Percentiles rank a stretch among this genome's conserved stretches.
Evolutionary conservation across 148 eudicot genomes (phyloP).

Genomic region (Nepenthes gracilis): DNA sequence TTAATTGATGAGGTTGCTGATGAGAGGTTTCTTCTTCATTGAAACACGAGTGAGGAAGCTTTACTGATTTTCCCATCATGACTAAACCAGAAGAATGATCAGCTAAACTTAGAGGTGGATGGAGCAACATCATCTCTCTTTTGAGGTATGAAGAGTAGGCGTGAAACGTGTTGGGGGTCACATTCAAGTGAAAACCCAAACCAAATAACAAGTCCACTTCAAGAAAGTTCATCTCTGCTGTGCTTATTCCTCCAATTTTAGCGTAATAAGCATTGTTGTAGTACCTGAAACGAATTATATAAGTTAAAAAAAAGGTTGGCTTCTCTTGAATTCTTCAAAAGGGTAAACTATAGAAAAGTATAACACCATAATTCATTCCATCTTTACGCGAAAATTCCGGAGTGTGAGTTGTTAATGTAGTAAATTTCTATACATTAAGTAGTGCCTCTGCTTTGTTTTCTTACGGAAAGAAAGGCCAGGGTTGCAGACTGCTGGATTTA

Average conservation of each 20-base stretch:
- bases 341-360: no score
- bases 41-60: conserved; percentile 15
- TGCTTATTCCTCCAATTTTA: conserved; percentile 77
- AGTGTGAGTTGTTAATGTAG: no score
- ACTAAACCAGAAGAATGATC: conserved; percentile 11
- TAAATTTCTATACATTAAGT: no score
- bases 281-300: conserved; percentile 26
- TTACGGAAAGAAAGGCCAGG: no score
- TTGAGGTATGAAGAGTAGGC: conserved; percentile 46
- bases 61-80: conserved; percentile 16
- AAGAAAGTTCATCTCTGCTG: conserved; percentile 61
- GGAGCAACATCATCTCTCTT: conserved; percentile 41
- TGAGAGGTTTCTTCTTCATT: conserved; percentile 23
- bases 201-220: conserved; percentile 80
- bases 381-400: no score
- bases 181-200: conserved; percentile 59
- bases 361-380: no score
- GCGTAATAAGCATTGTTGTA: conserved; percentile 86
- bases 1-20: conserved; percentile 19
- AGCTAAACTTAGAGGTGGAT: conserved; percentile 8
- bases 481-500: no score
- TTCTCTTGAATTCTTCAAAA: not conserved
- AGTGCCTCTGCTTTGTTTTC: no score
- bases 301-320: not conserved
- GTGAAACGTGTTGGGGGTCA: conserved; percentile 62